Base-by-base conservation (phyloP, 768 basidiomycete genomes). In the Russula olivacea region DNA sequence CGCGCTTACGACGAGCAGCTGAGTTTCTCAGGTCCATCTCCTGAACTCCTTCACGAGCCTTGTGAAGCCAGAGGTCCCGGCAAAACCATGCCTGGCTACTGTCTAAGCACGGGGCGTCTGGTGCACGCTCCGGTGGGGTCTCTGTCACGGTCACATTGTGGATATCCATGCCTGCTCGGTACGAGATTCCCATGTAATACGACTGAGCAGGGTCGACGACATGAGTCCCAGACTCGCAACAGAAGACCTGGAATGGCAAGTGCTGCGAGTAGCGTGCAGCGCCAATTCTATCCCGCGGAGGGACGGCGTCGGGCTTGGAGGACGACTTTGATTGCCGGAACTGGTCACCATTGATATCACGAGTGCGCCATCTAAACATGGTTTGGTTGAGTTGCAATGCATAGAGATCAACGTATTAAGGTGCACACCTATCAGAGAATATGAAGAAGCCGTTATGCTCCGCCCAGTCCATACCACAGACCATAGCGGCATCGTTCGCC, bases 401-500 rank as follows among this genome's bases (percentile, higher is more conserved):
- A 34, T n/a, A 47, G n/a, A 25, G 45, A 23, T 12, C 15, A 17
- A 19, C 2, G 36, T 19, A 32, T 57, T 57, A 64, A 49, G 60
- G 52, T 59, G 45, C 30, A 47, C 30, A 92, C 94, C 96, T 81
- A 74, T 98, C 96, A 19, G 95, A 98, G 76, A 97, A 98, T 68
- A 98, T 94, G 79, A 98, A 99, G 75, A 93, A 89, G 0, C 94
- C 94, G 66, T 93, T 91, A 70, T 94, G 90, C 74, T 99, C 95
- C 12, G 94, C 96, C 97, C 97, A 99, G 71, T 99, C 97, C 96
- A 98, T 98, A n/a, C 95, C 96, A 71, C 97, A 98, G 2, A 98
- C 93, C 92, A 99, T 93, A 0, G 94, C 92, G 3, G 97, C 97
- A 68, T 94, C 85, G 71, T 98, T 99, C 36, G 83, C 82, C 68